A percentile compares a stretch with the other conserved stretches of the same genome.
These are phyloP conservation scores for Globisporangium paroecandrum DNA, from an alignment of 352 stramenopile species.

Conservation along the genomic window DNA sequence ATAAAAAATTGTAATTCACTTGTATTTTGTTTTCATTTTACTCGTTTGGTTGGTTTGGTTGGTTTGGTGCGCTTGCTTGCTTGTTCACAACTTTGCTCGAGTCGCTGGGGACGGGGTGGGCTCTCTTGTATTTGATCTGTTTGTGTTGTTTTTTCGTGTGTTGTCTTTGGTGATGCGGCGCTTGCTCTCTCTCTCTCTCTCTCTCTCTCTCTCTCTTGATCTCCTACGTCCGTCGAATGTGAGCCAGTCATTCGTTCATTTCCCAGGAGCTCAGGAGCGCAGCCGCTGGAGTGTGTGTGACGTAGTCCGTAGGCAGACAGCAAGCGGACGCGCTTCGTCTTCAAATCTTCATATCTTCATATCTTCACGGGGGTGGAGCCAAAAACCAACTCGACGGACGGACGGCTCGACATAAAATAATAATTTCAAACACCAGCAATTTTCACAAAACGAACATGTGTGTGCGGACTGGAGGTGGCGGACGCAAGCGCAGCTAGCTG, in stretches of 20 bases:
- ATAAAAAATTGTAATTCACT: conserved; percentile 1
- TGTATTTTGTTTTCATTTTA: conserved; percentile 3
- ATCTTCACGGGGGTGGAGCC: background rate
- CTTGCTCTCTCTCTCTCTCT: background rate
- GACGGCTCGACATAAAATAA: conserved; percentile 12
- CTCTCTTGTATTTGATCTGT: background rate
- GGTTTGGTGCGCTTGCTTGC: too few species aligned
- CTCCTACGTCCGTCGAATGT: background rate
- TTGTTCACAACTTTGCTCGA: background rate
- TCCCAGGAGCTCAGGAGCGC: background rate
- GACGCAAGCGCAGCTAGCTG: background rate
- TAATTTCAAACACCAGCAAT: conserved; percentile 13
- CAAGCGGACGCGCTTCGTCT: background rate
- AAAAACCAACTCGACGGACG: background rate
- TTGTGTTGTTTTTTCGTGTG: background rate
- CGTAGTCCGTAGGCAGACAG: background rate
- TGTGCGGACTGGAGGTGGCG: background rate
- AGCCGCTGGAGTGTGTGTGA: background rate
- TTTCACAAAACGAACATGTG: background rate
- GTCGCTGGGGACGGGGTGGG: background rate
- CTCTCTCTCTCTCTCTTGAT: background rate
- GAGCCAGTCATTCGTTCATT: background rate
- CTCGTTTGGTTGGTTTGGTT: background rate
- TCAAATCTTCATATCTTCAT: background rate
- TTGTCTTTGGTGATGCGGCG: background rate